A percentile compares a stretch with the other conserved stretches of the same genome.
Evolutionary conservation across 2,329 filamentous ascomycete genomes (phyloP).

Genomic region (Alternaria sp.): DNA sequence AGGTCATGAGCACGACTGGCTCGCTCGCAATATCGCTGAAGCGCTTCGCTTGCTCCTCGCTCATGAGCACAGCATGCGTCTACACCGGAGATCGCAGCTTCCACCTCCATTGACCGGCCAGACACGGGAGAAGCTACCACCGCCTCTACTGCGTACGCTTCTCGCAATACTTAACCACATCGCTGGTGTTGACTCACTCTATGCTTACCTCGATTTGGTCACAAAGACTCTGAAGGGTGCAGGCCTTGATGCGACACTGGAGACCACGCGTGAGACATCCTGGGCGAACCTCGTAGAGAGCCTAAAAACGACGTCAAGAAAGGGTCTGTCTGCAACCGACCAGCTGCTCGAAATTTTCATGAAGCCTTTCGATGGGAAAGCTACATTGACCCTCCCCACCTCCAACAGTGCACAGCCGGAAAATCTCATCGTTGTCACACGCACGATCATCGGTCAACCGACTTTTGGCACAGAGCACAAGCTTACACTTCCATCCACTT

Average conservation of each 20-base stretch:
- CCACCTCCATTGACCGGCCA: conserved; percentile 64
- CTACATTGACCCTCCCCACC: conserved; percentile 38
- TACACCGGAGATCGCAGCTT: conserved; percentile 71
- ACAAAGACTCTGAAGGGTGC: conserved; percentile 36
- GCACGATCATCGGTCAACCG: conserved; percentile 45
- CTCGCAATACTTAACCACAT: conserved; percentile 63
- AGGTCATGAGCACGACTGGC: conserved; percentile 46
- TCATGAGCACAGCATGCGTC: conserved; percentile 79
- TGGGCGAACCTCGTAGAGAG: conserved; percentile 39
- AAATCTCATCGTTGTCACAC: conserved; percentile 36
- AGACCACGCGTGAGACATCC: conserved; percentile 36
- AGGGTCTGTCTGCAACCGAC: conserved; percentile 41
- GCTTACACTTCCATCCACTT: conserved; percentile 40
- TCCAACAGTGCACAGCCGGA: conserved; percentile 29
- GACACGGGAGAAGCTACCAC: conserved; percentile 59
- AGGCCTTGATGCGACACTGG: conserved; percentile 38
- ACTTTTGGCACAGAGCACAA: conserved; percentile 48
- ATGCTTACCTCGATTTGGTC: conserved; percentile 41
- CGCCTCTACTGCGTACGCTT: conserved; percentile 67
- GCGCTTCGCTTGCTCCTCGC: conserved; percentile 78
- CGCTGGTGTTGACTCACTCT: conserved; percentile 46
- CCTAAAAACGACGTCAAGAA: conserved; percentile 38
- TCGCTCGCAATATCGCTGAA: conserved; percentile 72
- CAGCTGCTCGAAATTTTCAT: conserved; percentile 41
- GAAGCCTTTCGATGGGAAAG: conserved; percentile 41